Evolutionary conservation across 2,329 filamentous ascomycete genomes (phyloP), one percentile per base, ranked within the genome.

Genomic region (Colletotrichum neosansevieriae): DNA sequence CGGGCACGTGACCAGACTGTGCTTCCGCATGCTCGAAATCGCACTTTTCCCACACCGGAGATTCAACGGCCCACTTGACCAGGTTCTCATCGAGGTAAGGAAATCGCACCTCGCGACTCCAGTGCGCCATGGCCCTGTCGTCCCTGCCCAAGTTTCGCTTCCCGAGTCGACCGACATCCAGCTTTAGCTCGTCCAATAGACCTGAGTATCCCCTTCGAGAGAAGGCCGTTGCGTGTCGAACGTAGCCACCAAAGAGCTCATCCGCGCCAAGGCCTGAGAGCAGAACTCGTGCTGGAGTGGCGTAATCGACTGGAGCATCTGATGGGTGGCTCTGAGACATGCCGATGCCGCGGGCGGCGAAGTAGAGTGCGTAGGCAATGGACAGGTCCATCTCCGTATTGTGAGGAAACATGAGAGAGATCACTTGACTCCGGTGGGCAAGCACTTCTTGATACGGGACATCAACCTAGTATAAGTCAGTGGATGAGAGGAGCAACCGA

Each of bases 371-470:
- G 73, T 88, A 91, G 0, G 93, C 92, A 73, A 99, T 99, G 3
- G 96, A 99, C 1, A 99, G 84, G 75, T 99, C 96, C 96, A 99
- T 99, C 79, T 99, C 96, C 0, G 96, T 99, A 72, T 97, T 95
- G 79, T 99, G 96, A 0, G 96, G 96, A 73, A 92, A 86, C 77
- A 99, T 98, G 17, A 99, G 83, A 2, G 88, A 85, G 42, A 94
- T 86, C 19, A 99, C 87, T 29, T 85, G 85, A 3, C 85, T 75
- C 70, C 93, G 89, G 74, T 97, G 92, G 2, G 85, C 83, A 49
- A 90, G 76, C 0, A 91, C 92, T 73, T 97, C 92, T 6, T 83
- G 76, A 76, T 95, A 98, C 0, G 95, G 92, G 32, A 99, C 84
- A 75, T 99, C 91, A 63, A 98, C 85, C 83, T 91, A 70, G 11